phyloP scores from a whole-genome alignment of 352 stramenopile species.

The Peronospora belbahrii region DNA sequence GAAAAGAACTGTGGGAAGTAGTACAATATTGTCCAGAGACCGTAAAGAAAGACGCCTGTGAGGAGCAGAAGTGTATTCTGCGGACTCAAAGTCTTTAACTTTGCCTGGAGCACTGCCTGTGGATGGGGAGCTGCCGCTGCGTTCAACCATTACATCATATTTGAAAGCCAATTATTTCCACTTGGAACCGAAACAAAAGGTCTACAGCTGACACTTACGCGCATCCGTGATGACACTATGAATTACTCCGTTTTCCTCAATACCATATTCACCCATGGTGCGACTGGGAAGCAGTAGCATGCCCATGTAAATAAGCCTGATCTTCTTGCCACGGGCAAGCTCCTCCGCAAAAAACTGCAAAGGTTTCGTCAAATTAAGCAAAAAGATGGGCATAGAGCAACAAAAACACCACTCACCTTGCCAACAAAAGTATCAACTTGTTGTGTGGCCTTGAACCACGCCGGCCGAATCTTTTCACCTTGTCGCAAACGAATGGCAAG shows the following conservation, averaged over 20 bases:
- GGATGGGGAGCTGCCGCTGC: conserved; percentile 36
- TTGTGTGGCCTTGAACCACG: conserved; percentile 64
- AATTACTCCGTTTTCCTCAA: conserved; percentile 68
- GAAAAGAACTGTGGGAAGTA: conserved; percentile 72
- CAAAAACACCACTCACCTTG: conserved; percentile 14
- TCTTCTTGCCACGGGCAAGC: conserved; percentile 43
- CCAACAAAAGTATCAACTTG: conserved; percentile 53
- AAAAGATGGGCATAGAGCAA: no score
- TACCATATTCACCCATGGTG: conserved; percentile 70
- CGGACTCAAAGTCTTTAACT: conserved; percentile 53
- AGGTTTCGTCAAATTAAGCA: no score
- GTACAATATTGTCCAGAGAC: conserved; percentile 73
- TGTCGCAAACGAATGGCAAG: conserved; percentile 52
- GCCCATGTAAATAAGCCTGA: conserved; percentile 76
- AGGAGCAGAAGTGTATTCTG: conserved; percentile 51
- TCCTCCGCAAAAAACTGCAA: conserved; percentile 60
- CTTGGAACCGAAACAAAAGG: conserved; percentile 1
- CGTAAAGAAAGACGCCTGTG: conserved; percentile 60
- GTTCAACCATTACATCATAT: conserved; percentile 12
- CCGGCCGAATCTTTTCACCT: conserved; percentile 39
- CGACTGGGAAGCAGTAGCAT: conserved; percentile 60
- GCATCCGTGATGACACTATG: conserved; percentile 67
- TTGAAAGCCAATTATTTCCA: conserved; percentile 12
- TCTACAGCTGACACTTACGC: conserved; percentile 30
- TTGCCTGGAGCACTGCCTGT: conserved; percentile 29